Evolutionary conservation across 2,329 filamentous ascomycete genomes (phyloP), one percentile per base, ranked within the genome.

Genomic region (Ascochyta fabae): DNA sequence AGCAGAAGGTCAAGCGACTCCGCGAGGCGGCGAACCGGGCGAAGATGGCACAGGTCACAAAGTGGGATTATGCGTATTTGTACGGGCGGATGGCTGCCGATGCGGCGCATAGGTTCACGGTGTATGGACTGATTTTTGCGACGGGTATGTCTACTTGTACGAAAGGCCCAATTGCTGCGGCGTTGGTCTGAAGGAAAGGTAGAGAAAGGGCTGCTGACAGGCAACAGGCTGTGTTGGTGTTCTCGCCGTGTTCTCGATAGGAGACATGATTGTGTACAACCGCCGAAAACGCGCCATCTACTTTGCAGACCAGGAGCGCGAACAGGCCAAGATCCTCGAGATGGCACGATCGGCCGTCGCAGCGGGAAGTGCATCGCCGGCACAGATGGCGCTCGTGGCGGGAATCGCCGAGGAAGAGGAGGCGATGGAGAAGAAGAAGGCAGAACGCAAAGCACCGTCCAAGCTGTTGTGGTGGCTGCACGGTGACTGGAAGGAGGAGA

Each of bases 251-350:
- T 88, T 88, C 71, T 86, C 87, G 9, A 81, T 88, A 61, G 81
- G 84, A 56, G 87, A 88, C 67, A 84, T 90, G 79, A 80, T 89
- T 54, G 75, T 88, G 56, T 86, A 89, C 77, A 90, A 89, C 73
- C 83, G 87, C 51, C 80, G 83, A 55, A 86, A 88, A 77, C 80
- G 83, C 53, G 80, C 80, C 34, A 84, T 88, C 59, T 90, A 82
- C 79, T 81, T 86, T 59, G 81, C 77, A 40, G 75, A 81, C 58
- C 77, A 86, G 66, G 77, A 82, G 62, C 75, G 75, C 43, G 70
- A 80, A 65, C 75, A 74, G 42, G 75, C 74, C 46, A 71, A 68
- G 47, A 76, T 78, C 34, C 69, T 84, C 38, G 70, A 73, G 42
- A 72, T 73, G 41, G 83, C 83, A 29, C 75, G 72, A 52, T 52